Evolutionary conservation across 1,284 basidiomycete species (phyloP), one percentile per base, ranked within the genome.

Genomic region (Volvariella surrecta): DNA sequence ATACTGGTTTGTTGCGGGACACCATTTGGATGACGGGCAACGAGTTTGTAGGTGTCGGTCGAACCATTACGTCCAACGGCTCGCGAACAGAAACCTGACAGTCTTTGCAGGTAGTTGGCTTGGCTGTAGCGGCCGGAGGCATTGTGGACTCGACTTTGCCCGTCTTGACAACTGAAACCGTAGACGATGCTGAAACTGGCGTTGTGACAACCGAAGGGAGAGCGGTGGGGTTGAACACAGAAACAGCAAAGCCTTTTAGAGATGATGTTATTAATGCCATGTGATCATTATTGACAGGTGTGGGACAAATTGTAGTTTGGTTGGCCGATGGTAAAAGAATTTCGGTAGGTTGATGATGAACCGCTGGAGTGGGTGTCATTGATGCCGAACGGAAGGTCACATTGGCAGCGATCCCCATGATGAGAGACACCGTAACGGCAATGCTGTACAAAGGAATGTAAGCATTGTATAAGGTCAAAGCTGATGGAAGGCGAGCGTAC

Each of bases 341-440:
- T 52, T 54, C 58, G 44, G 67, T 54, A 46, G 61, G 43, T 49
- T 53, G 48, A 16, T 58, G 49, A 37, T 55, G 53, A 30, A 61
- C 52, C 16, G 63, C 61, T 10, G 66, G 60, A 3, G 66, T 62
- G 15, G 64, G 60, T 7, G 61, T 45, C 17, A 63, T 56, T 1
- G 58, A 52, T 11, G 67, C 52, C n/a, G 61, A 51, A 16, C 63
- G 67, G 52, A 76, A 68, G 3, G 66, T 58, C 3, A 73, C 70
- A 47, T 79, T 78, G 52, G 79, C 70, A 7, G 77, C 64, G 48
- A 80, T 74, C 10, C 80, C 79, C 43, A 83, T 62, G n/a, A 85
- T 67, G 32, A 85, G 64, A 30, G 80, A 82, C 47, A 85, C 58
- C 40, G 24, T 28, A 11, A 85, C 57, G 0, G 80, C 78, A 47